phyloP scores from a whole-genome alignment of 140 eudicot genomes.

The Oenanthe javanica region DNA sequence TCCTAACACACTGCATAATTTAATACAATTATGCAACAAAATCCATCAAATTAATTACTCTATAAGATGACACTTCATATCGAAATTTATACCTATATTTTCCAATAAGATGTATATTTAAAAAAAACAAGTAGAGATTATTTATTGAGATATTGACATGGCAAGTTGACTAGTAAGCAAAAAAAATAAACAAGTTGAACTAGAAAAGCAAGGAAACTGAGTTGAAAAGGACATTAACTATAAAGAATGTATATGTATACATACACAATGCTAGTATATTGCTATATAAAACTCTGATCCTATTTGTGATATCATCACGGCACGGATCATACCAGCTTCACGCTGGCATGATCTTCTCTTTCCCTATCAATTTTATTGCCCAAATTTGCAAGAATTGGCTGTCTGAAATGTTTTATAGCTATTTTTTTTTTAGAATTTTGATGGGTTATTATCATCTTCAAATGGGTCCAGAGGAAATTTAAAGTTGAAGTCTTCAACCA shows the following conservation, averaged over 20 bases:
- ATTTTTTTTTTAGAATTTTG: not conserved
- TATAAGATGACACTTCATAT: no score
- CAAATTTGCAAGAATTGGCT: not conserved
- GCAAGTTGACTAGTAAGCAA: not conserved
- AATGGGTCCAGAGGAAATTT: not conserved
- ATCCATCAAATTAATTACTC: no score
- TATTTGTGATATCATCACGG: not conserved
- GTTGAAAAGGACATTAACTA: not conserved
- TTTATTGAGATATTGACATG: not conserved
- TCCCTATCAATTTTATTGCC: not conserved
- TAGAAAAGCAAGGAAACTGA: not conserved
- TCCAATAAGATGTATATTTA: no score
- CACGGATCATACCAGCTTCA: not conserved
- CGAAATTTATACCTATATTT: no score
- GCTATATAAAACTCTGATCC: not conserved
- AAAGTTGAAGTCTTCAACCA: not conserved
- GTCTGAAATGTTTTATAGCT: not conserved
- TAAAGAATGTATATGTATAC: not conserved
- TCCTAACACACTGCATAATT: no score
- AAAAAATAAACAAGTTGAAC: not conserved
- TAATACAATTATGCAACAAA: no score
- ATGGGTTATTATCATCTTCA: not conserved
- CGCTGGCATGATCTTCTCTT: not conserved
- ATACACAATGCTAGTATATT: no score
- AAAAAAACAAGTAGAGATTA: not conserved